Conservation (phyloP, 306 rosid genomes). For the Vigna radiata region DNA sequence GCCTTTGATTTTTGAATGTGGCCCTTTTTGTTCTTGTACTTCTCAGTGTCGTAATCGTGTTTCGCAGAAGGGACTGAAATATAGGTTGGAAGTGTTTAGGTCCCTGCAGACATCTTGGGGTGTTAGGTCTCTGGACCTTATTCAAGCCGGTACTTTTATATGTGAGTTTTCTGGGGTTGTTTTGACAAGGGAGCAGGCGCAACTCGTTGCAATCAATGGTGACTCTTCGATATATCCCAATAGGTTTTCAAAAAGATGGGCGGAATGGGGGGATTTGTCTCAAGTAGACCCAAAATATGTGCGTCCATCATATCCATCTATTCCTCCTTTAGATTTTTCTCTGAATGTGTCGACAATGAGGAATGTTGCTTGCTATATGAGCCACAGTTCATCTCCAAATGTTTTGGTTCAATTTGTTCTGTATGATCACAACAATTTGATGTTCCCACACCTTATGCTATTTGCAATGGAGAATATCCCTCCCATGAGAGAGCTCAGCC, state of each 20-base stretch:
- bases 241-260: constrained; percentile 82
- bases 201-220: constrained; percentile 86
- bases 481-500: constrained; percentile 94
- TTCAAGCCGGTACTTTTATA: constrained; percentile 90
- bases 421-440: constrained; percentile 86
- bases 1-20: constrained; percentile 93
- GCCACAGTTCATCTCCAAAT: constrained; percentile 83
- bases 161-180: constrained; percentile 93
- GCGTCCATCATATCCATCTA: constrained; percentile 81
- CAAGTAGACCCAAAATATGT: constrained; percentile 63
- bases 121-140: constrained; percentile 86
- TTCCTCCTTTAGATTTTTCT: constrained; percentile 92
- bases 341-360: constrained; percentile 93
- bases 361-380: constrained; percentile 93
- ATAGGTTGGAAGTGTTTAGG: constrained; percentile 86
- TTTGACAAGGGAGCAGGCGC: constrained; percentile 83
- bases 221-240: constrained; percentile 76
- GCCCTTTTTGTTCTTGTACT: constrained; percentile 85
- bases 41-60: constrained; percentile 82
- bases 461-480: constrained; percentile 97
- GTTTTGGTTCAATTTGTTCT: constrained; percentile 90
- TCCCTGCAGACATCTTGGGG: constrained; percentile 95
- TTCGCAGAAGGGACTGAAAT: constrained; percentile 70
- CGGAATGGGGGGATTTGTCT: constrained; percentile 97
- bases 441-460: constrained; percentile 96